Base-by-base conservation (phyloP, 805 yeast genomes). In the Cyberlindnera xylosilytica region DNA sequence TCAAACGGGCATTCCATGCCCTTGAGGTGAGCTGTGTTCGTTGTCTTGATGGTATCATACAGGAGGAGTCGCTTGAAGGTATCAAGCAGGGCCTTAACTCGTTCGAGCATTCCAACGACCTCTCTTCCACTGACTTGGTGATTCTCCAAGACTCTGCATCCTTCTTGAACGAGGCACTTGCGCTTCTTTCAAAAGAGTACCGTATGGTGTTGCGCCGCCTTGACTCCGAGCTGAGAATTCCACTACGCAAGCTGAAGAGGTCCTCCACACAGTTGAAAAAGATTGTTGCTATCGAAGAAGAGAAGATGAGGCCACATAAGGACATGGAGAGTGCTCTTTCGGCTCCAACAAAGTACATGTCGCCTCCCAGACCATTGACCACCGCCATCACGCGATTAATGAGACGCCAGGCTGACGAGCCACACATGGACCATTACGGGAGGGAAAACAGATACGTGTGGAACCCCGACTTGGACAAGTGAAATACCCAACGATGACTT, bases 21-120 rank as follows among this genome's bases (percentile, higher is more conserved):
- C 45, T 44, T 41, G 48, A 40, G 26, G 45, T 44, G 8, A 38
- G 42, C 20, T 44, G 48, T 30, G 45, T 44, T n/a, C 38, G 44
- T 9, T 44, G 45, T 20, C 48, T 44, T 34, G 45, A 44, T 24
- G 48, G 48, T 10, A 34, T 44, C 9, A 41, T 44, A 15, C 44
- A 44, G 22, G 45, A 44, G 34, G 48, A 44, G 7, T 44, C 48
- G 2, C 39, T 44, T 30, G 45, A 40, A 12, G 32, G 48, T 2
- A 44, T 44, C 20, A 44, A 44, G 17, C 42, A 41, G 20, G 45
- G 44, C 1, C 48, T 44, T 24, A 41, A 40, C 16, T 11, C 47
- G 5, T 39, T 44, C 19, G 34, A 22, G 1, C 29, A 11, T 19
- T 11, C 28, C 16, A 40, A 33, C 16, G 48, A 41, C 17, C 36